These are phyloP conservation scores for Leccinum pellstonianum DNA, from an alignment of 768 basidiomycete species.

Conservation along the genomic window DNA sequence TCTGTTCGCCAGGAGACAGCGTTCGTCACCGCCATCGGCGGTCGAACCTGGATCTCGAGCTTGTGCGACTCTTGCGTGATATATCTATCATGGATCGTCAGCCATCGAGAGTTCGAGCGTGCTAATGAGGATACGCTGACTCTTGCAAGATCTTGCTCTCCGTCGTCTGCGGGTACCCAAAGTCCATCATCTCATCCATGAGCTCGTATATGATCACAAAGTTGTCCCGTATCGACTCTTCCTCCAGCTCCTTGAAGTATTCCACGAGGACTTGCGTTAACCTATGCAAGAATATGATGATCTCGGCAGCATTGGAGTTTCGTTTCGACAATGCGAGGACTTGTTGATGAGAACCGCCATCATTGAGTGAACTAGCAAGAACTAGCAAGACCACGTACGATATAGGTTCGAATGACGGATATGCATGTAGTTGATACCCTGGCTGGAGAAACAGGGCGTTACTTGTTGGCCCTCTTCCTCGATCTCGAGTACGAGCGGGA, in stretches of 20 bases:
- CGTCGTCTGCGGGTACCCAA: constrained; percentile 97
- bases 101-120: background rate
- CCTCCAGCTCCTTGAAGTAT: constrained; percentile 99
- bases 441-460: no score
- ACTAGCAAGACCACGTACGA: constrained; percentile 44
- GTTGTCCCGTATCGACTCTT: constrained; percentile 98
- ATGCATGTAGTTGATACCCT: no score
- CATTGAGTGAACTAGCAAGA: background rate
- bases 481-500: no score
- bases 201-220: constrained; percentile 99
- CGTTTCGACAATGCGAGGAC: constrained; percentile 95
- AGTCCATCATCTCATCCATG: constrained; percentile 99
- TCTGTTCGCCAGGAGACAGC: constrained; percentile 99
- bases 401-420: constrained; percentile 92
- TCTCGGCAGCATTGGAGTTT: constrained; percentile 93
- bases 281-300: constrained; percentile 94
- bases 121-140: constrained; percentile 41
- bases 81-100: constrained; percentile 51
- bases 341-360: constrained; percentile 29
- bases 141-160: constrained; percentile 99
- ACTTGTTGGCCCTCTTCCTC: no score
- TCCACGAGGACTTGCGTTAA: constrained; percentile 91
- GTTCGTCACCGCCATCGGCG: constrained; percentile 96
- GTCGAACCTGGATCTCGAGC: constrained; percentile 87
- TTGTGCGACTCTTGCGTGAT: constrained; percentile 99